A percentile compares a stretch with the other conserved stretches of the same genome.
Evolutionary conservation across 2,329 filamentous ascomycete genomes (phyloP).

Genomic region (Colletotrichum caudatum): DNA sequence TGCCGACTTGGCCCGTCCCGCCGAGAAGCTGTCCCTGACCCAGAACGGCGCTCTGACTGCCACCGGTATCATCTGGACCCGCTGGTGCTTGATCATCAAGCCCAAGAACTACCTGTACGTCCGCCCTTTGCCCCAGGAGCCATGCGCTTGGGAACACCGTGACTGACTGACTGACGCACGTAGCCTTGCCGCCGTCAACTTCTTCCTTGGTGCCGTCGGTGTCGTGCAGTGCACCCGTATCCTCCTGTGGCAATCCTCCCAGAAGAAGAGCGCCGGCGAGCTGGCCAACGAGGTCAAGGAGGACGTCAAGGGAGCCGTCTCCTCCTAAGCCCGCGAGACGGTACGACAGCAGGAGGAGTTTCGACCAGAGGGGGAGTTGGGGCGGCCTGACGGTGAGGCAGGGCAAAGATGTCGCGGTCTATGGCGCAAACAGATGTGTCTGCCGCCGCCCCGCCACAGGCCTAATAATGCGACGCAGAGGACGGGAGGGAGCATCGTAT

Average conservation of each 20-base stretch:
- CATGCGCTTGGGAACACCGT: not conserved
- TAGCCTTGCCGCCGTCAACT: conserved; percentile 94
- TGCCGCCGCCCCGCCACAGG: not conserved
- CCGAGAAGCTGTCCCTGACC: conserved; percentile 90
- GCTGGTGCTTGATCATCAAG: conserved; percentile 98
- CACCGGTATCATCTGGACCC: conserved; percentile 96
- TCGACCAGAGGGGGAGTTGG: too few species aligned
- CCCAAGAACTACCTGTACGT: conserved; percentile 89
- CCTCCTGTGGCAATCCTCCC: conserved; percentile 69
- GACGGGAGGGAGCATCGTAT: not conserved
- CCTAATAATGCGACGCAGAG: conserved; percentile 11
- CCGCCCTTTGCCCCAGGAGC: not conserved
- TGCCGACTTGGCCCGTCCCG: conserved; percentile 90
- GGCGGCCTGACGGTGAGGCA: not conserved
- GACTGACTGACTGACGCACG: not conserved
- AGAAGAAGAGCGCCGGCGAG: conserved; percentile 62
- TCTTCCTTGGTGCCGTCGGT: conserved; percentile 93
- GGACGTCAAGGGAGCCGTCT: conserved; percentile 47
- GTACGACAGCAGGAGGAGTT: not conserved
- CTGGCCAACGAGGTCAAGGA: conserved; percentile 58
- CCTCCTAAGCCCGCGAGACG: conserved; percentile 19
- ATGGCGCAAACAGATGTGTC: conserved; percentile 10
- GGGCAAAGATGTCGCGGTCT: not conserved
- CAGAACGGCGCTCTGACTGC: conserved; percentile 92
- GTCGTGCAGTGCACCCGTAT: conserved; percentile 86